Base-by-base conservation (phyloP, 306 rosid species). In the Alnus rubra region DNA sequence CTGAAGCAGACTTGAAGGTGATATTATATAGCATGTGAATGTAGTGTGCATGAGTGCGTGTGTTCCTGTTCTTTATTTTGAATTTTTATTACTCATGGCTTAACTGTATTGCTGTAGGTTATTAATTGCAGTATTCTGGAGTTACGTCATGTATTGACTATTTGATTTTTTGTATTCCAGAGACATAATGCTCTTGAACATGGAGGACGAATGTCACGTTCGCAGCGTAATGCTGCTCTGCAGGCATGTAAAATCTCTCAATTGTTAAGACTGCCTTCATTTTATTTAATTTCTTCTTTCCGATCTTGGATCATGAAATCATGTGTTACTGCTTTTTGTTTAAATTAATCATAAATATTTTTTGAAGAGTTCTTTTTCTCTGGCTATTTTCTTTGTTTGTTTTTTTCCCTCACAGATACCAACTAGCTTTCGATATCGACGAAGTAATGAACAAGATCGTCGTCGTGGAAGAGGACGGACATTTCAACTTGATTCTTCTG, bases 1-100 rank as follows among this genome's bases (percentile, higher is more conserved):
- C 98, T 74, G 99, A 93, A 77, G 47, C 88, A 42, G 99, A 91
- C 82, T 88, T 95, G 94, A 95, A 95, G 99, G 99, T 95, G 79
- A 86, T 76, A 73, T 77, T 64, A 78, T 80, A 30, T 74, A n/a
- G 23, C 58, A 45, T 76, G 50, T 69, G 74, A 72, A 64, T 59
- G 44, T 64, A 37, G 9, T 35, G 60, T 50, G 45, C 63, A 28
- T 45, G 47, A 65, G 19, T 65, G 73, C 2, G 3, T 9, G n/a
- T 70, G 33, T 39, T 45, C 56, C 62, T 79, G 59, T 76, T 71
- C 77, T 63, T 73, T 45, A 73, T 42, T 63, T 44, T 53, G 69
- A 72, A 35, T 35, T 78, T 50, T 51, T 77, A 35, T 63, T 60
- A 69, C 49, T 53, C 58, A 15, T 56, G 37, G 37, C 55, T 64